Base-by-base conservation (phyloP, 23 red algal genomes). In the Agarophyton chilense region DNA sequence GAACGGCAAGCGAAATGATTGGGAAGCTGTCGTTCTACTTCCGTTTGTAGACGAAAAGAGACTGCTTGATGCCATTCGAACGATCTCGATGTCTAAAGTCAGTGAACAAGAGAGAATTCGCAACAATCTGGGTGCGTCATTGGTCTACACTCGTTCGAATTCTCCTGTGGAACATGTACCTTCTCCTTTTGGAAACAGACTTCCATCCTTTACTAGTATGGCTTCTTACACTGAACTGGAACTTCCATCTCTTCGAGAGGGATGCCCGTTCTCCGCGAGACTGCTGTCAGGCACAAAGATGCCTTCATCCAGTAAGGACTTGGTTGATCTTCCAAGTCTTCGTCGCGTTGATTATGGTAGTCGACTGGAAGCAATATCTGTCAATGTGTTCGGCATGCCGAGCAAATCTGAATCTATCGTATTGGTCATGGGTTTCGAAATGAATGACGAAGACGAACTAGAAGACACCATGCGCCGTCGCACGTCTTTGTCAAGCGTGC, bases 21-120 rank as follows among this genome's bases (percentile, higher is more conserved):
- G 96, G 96, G 96, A 98, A 70, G 96, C 93, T 25, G 96, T 98
- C 29, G 89, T 98, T 16, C 58, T 94, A 81, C 79, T 98, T 52
- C 96, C 96, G 6, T 98, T 98, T 84, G 84, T 98, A 13, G 92
- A 92, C 50, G 96, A 98, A 72, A 13, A 78, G 35, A 64, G 84
- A 44, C 51, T 98, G 12, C 57, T 95, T 16, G 39, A 44, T 50
- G 92, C 92, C 25, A 85, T 98, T 42, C 75, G 56, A 32, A 49
- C 52, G 0, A 51, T 98, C 18, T 77, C 82, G 17, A 13, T 57
- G 12, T 52, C 74, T 26, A 36, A 45, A 72, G 49, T 94, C 11
- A 93, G 81, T 38, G 45, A 60, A 17, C 75, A 77, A 6, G 96
- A 98, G 71, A 62, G 55, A 49, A 31, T 24, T 19, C 75, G 96